These are phyloP conservation scores for Aspergillus candidus DNA, from an alignment of 2,329 filamentous ascomycete species.

Conservation along the genomic window DNA sequence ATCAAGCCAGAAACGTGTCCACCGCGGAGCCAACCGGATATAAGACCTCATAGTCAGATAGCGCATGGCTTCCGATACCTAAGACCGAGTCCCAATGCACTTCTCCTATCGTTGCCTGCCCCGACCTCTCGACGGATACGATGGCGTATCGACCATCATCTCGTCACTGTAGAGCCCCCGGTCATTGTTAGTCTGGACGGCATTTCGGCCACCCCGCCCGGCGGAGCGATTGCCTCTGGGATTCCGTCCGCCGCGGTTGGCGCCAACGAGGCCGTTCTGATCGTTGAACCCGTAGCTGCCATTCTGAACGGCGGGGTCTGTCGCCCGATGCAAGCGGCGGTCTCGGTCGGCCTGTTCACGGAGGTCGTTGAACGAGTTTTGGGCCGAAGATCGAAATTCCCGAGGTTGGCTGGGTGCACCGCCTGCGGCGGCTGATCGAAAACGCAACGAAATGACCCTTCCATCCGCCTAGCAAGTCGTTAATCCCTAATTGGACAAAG, in stretches of 20 bases:
- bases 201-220: constrained; percentile 6
- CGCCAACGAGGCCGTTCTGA: constrained; percentile 8
- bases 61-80: background rate
- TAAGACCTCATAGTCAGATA: no score
- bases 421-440: constrained; percentile 34
- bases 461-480: constrained; percentile 50
- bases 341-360: constrained; percentile 38
- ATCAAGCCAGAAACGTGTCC: no score
- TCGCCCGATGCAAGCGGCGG: constrained; percentile 29
- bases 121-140: constrained; percentile 16
- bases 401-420: constrained; percentile 4
- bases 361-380: constrained; percentile 27
- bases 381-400: constrained; percentile 11
- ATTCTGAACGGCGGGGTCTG: constrained; percentile 32
- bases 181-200: constrained; percentile 13
- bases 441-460: constrained; percentile 51
- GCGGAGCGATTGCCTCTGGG: constrained; percentile 8
- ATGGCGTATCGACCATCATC: constrained; percentile 36
- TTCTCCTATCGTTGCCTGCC: constrained; percentile 14
- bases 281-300: constrained; percentile 35
- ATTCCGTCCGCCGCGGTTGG: background rate
- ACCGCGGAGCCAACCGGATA: no score
- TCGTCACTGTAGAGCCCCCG: constrained; percentile 34
- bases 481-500: constrained; percentile 8
- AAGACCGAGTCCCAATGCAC: background rate